phyloP scores from a whole-genome alignment of 208 protist species.

The Leishmania major region DNA sequence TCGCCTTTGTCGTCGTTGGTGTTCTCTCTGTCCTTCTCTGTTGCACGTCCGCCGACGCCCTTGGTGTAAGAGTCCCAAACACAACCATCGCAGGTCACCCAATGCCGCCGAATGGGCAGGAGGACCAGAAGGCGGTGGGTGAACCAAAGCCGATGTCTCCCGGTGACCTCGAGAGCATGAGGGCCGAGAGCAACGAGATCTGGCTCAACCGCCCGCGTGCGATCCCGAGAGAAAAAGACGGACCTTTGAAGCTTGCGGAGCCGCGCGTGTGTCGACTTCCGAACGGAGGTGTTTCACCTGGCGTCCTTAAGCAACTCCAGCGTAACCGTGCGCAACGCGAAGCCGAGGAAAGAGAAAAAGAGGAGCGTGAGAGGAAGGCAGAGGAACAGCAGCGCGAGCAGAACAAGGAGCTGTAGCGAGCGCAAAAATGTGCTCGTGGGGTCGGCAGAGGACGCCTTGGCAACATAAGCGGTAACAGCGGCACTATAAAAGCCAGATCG shows the following conservation, averaged over 20 bases:
- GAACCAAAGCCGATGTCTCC: conserved; percentile 1
- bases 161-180: conserved; percentile 10
- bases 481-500: conserved; percentile 1
- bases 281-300: conserved; percentile 16
- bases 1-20: not conserved
- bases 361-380: not conserved
- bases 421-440: not conserved
- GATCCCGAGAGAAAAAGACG: not conserved
- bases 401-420: not conserved
- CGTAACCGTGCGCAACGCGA: conserved; percentile 17
- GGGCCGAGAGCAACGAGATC: conserved; percentile 16
- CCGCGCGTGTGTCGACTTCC: conserved; percentile 17
- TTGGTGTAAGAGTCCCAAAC: not conserved
- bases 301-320: conserved; percentile 10
- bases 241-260: not conserved
- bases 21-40: not conserved
- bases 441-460: not conserved
- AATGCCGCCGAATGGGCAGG: not conserved
- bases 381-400: conserved; percentile 1
- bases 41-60: not conserved
- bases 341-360: not conserved
- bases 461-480: conserved; percentile 1
- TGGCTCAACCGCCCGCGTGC: conserved; percentile 18
- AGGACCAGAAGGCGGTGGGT: not conserved
- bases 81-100: not conserved